Evolutionary conservation across 2,329 filamentous ascomycete species (phyloP).

Genomic region (Rhexocercosporidium sp.): DNA sequence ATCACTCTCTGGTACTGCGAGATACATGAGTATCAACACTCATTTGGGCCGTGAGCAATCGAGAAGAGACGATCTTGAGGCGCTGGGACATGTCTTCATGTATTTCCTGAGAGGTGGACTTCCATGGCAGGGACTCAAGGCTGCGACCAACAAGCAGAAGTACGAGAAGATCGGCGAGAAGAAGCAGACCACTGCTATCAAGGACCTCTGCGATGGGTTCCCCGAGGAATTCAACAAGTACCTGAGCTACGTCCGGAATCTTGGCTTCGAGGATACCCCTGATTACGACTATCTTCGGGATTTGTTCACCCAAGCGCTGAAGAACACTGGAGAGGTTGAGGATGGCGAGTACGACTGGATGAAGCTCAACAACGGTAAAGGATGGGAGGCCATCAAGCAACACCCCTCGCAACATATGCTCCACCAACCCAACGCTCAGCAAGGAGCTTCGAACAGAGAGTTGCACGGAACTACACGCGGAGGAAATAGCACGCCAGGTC

Average conservation of each 20-base stretch:
- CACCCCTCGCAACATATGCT: constrained; percentile 72
- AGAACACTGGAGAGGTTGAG: constrained; percentile 92
- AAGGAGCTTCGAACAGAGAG: constrained; percentile 84
- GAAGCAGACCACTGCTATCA: constrained; percentile 97
- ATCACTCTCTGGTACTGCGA: constrained; percentile 91
- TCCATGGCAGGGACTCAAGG: constrained; percentile 76
- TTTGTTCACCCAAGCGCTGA: constrained; percentile 93
- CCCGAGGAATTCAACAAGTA: constrained; percentile 99
- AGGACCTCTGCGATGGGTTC: constrained; percentile 95
- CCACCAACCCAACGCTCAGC: constrained; percentile 78
- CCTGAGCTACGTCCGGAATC: constrained; percentile 93
- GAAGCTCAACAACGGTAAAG: constrained; percentile 91
- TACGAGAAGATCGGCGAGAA: constrained; percentile 99
- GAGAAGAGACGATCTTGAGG: constrained; percentile 92
- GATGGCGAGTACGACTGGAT: constrained; percentile 99
- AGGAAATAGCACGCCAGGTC: constrained; percentile 59
- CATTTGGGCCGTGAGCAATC: constrained; percentile 97
- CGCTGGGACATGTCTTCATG: constrained; percentile 77
- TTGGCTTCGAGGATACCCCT: constrained; percentile 97
- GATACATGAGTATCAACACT: constrained; percentile 99
- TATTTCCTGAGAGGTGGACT: constrained; percentile 75
- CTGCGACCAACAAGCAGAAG: constrained; percentile 88
- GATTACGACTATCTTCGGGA: constrained; percentile 98
- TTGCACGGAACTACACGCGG: constrained; percentile 75
- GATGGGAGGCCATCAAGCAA: constrained; percentile 82